Percentiles rank a stretch among this genome's conserved stretches.
phyloP scores from a whole-genome alignment of 163 green algal species.

The Chloroidium sp. region DNA sequence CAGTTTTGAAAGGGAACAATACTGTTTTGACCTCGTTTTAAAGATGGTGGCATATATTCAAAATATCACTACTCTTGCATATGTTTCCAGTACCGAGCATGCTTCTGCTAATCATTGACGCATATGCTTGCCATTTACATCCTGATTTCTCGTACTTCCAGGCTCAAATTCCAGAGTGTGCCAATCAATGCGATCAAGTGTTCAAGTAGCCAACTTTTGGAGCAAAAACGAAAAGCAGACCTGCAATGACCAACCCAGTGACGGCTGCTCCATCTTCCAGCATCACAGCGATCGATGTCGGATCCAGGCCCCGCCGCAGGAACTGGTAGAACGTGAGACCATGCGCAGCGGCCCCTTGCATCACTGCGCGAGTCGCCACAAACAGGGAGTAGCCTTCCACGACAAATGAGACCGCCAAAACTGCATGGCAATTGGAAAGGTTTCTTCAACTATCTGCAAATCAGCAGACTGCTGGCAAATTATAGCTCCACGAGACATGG shows the following conservation, averaged over 20 bases:
- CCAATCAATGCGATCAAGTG: background rate
- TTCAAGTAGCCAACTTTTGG: background rate
- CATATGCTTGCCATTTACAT: too few species aligned
- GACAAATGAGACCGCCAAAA: constrained; percentile 62
- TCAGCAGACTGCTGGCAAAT: too few species aligned
- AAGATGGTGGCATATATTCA: too few species aligned
- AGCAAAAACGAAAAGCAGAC: constrained; percentile 11
- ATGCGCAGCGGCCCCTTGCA: constrained; percentile 32
- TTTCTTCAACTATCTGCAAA: too few species aligned
- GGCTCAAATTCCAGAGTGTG: too few species aligned
- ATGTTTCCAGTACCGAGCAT: too few species aligned
- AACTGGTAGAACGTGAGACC: constrained; percentile 53
- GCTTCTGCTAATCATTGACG: too few species aligned
- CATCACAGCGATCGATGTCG: constrained; percentile 81
- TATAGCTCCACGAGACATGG: too few species aligned
- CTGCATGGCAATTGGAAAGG: constrained; percentile 19
- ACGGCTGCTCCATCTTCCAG: constrained; percentile 84
- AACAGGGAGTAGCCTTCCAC: constrained; percentile 75
- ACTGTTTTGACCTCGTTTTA: too few species aligned
- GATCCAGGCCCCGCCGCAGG: constrained; percentile 62
- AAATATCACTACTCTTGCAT: too few species aligned
- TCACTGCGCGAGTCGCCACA: constrained; percentile 63
- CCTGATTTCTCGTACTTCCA: too few species aligned
- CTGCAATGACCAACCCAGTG: constrained; percentile 62
- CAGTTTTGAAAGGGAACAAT: too few species aligned